Evolutionary conservation across 192 early-diverging fungal genomes (phyloP), one percentile per base, ranked within the genome.

Genomic region (Haplosporangium gracile): DNA sequence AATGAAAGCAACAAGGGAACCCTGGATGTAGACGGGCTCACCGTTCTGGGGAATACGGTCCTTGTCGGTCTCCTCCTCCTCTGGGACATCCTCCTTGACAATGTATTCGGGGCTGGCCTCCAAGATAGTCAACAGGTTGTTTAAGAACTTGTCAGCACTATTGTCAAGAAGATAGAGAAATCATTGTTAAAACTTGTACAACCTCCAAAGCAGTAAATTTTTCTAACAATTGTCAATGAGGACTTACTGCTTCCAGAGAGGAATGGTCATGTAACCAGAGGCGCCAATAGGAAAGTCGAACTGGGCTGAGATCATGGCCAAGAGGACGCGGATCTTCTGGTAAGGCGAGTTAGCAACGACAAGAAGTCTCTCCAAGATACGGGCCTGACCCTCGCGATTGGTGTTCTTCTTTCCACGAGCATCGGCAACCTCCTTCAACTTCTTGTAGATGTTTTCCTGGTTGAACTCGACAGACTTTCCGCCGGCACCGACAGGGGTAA

Each of bases 361-460:
- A 26, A 95, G 88, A 29, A 99, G 85, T 24, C 71, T 79, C 79
- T 94, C 89, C 42, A 99, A 88, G 77, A 91, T 89, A 43, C 83
- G 83, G 79, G 97, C 93, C 87, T 95, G 93, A 72, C 90, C 93
- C 36, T 90, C 78, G 86, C 96, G 95, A 88, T 99, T 94, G 49
- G 97, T 98, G 88, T 93, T 93, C 95, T 97, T 98, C 91, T 97
- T 97, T 49, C 98, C 98, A 79, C 98, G 93, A 60, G 95, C 91
- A 68, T 95, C 94, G 70, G 93, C 71, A 36, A 98, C 88, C 77
- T 96, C 95, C 72, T 82, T 88, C 65, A 99, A 91, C 75, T 94
- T 90, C 89, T 97, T 94, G 90, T 96, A 95, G 45, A 99, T 89
- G 77, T 95, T 94, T 47, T 95, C 93, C 13, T 90, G 85, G 40